Base-by-base conservation (phyloP, 2,329 filamentous ascomycete species). In the Stachybotrys echinatus region DNA sequence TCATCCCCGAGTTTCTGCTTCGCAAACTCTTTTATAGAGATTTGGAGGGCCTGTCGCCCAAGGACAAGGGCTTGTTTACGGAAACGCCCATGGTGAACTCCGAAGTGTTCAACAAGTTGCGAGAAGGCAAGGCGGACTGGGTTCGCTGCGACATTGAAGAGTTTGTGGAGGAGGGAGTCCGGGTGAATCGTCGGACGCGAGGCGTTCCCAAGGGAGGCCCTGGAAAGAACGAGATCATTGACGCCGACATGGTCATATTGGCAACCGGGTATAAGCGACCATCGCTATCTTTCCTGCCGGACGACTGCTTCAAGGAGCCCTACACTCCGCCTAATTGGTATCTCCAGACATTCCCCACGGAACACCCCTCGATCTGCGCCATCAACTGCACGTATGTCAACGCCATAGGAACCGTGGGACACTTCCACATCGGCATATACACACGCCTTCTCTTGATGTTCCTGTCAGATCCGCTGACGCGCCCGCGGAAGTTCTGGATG, bases 401-500 rank as follows among this genome's bases (percentile, higher is more conserved):
- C 48, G 89, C 84, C 4, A 92, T 94, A 50, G 89, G 88, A 1
- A 87, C 86, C 0, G 88, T 94, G 2, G 87, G 89, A 0, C 92
- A 94, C 65, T 92, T 88, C 78, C 89, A 95, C 61, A 92, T 95
- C 43, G 90, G 89, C 5, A 92, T 95, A 59, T 95, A 94, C 70
- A 95, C 89, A 0, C 79, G 90, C 5, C 87, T 95, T 54, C 73
- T 95, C 6, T 79, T 95, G 57, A 92, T 94, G 88, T 94, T 94
- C 64, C 76, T 95, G 49, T 76, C 86, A 14, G 89, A 95, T 60
- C 89, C 89, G 0, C 70, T 92, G 20, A 85, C 88, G 0, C 78
- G 87, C 0, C 89, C 90, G 0, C 79, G 77, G 3, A 75, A 84
- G 5, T 81, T 78, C 55, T 86, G 87, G 81, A 95, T 94, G 88